Evolutionary conservation across 768 basidiomycete genomes (phyloP).

Genomic region (Paxillus involutus): DNA sequence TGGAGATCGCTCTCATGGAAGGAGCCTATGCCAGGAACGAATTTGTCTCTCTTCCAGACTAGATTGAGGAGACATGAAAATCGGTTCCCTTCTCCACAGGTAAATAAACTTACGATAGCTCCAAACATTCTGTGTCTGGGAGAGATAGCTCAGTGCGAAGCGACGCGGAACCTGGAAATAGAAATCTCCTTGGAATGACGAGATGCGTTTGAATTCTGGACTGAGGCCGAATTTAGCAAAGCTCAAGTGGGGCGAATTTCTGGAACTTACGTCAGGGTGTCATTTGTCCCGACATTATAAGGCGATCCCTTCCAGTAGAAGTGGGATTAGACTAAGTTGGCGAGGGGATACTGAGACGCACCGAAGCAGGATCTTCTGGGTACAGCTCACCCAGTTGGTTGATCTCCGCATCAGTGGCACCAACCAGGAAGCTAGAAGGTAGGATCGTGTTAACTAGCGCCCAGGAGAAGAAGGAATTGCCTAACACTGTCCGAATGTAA

Average conservation of each 20-base stretch:
- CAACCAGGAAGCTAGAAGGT: slow-evolving; percentile 11
- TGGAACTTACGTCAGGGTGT: slow-evolving; percentile 8
- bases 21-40: slow-evolving; percentile 12
- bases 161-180: slow-evolving; percentile 27
- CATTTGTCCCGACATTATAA: slow-evolving; percentile 24
- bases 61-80: neutral
- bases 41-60: slow-evolving; percentile 19
- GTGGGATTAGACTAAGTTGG: neutral
- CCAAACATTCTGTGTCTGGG: slow-evolving; percentile 13
- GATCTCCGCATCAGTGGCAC: slow-evolving; percentile 5
- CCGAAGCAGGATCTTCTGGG: slow-evolving; percentile 3
- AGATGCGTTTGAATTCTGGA: slow-evolving; percentile 40
- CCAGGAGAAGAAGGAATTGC: neutral
- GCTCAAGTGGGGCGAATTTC: neutral
- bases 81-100: neutral
- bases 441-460: neutral
- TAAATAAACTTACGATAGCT: slow-evolving; percentile 7
- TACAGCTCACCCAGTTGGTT: neutral
- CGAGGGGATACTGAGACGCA: neutral
- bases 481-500: slow-evolving; percentile 6
- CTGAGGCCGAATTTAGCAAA: slow-evolving; percentile 12
- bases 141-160: slow-evolving; percentile 7
- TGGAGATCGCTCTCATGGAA: slow-evolving; percentile 18
- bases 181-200: slow-evolving; percentile 38
- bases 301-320: slow-evolving; percentile 22